A percentile compares a stretch with the other conserved stretches of the same genome.
Conservation (phyloP, 1,139 yeast species). For the Debaryomyces nepalensis region DNA sequence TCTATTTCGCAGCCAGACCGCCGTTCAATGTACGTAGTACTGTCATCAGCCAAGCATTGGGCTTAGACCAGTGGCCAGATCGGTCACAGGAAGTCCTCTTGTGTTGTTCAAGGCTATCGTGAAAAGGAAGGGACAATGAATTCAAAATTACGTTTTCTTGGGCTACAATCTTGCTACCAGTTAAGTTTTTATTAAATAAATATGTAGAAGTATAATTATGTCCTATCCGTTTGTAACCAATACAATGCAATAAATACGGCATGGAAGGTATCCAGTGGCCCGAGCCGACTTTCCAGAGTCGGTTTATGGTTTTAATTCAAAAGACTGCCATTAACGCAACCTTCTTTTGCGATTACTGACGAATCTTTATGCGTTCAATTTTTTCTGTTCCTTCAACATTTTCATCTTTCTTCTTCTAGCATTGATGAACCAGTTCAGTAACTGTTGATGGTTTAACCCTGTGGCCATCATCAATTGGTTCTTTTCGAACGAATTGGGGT, state of each 20-base stretch:
- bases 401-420: slow-evolving; percentile 86
- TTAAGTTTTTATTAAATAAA: slow-evolving; percentile 2
- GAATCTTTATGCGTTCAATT: slow-evolving; percentile 24
- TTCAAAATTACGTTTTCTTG: too few species aligned
- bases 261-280: neutral
- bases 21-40: too few species aligned
- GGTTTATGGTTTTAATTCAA: too few species aligned
- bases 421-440: slow-evolving; percentile 96
- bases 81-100: too few species aligned
- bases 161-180: neutral
- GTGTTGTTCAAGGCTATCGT: too few species aligned
- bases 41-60: too few species aligned
- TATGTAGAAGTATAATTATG: slow-evolving; percentile 1
- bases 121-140: too few species aligned
- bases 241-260: slow-evolving; percentile 3
- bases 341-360: neutral
- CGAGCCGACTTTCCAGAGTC: slow-evolving; percentile 1
- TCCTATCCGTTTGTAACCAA: neutral
- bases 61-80: too few species aligned
- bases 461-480: slow-evolving; percentile 77
- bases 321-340: neutral
- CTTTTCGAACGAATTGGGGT: slow-evolving; percentile 91
- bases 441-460: slow-evolving; percentile 87
- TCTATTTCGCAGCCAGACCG: too few species aligned
- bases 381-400: slow-evolving; percentile 46